Evolutionary conservation across 768 basidiomycete genomes (phyloP).

Genomic region (Hericium coralloides): DNA sequence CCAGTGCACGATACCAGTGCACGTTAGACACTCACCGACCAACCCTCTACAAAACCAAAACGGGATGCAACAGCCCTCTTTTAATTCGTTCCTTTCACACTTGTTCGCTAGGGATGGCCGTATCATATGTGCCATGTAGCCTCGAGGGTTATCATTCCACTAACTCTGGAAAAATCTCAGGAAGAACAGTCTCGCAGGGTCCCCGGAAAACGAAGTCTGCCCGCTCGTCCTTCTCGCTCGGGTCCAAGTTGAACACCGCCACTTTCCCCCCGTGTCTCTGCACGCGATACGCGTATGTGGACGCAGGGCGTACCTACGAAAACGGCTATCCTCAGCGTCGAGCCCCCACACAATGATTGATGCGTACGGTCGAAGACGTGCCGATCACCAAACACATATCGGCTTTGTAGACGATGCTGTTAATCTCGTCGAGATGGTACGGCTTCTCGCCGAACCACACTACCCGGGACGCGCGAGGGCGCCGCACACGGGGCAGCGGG

Average conservation of each 20-base stretch:
- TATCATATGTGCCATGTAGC: no score
- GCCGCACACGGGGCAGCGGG: conserved; percentile 21
- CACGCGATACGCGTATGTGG: conserved; percentile 19
- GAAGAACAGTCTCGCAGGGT: conserved; percentile 37
- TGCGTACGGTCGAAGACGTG: conserved; percentile 22
- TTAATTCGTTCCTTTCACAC: no score
- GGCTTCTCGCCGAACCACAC: conserved; percentile 33
- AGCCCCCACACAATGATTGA: no score
- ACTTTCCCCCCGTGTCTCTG: conserved; percentile 23
- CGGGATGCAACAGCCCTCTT: no score
- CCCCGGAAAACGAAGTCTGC: conserved; percentile 44
- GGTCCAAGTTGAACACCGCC: conserved; percentile 27
- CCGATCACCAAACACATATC: conserved; percentile 31
- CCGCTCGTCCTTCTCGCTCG: conserved; percentile 27
- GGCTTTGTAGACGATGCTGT: conserved; percentile 17
- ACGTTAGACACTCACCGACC: no score
- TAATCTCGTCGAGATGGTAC: conserved; percentile 21
- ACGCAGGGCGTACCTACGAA: conserved; percentile 26
- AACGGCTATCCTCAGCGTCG: neutral
- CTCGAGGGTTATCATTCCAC: neutral
- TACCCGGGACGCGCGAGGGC: conserved; percentile 27
- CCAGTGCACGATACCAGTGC: no score
- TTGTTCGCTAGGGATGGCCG: no score
- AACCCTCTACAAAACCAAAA: no score
- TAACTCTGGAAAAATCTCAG: conserved; percentile 22